phyloP scores from a whole-genome alignment of 1,139 yeast species.

The Geotrichum fermentans region DNA sequence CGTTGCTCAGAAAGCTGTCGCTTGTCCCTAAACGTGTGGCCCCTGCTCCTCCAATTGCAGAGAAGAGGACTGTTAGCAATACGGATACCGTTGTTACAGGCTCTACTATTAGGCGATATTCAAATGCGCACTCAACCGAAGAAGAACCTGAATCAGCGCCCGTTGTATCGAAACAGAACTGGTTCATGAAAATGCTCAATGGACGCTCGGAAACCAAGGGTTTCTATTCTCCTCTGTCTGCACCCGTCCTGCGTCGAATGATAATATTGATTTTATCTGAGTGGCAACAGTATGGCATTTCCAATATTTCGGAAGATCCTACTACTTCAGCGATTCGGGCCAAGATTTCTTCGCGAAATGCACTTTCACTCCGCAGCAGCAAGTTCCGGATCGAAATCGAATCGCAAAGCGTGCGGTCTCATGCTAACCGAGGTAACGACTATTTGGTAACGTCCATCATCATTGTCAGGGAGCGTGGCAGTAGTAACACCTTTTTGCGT shows the following conservation, averaged over 20 bases:
- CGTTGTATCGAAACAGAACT: constrained; percentile 32
- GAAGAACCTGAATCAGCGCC: not conserved
- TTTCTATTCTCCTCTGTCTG: constrained; percentile 29
- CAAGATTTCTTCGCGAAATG: constrained; percentile 36
- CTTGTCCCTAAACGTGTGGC: constrained; percentile 15
- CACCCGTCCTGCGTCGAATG: constrained; percentile 30
- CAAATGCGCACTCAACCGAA: constrained; percentile 1
- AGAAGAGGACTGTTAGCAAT: not conserved
- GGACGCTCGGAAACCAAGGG: constrained; percentile 24
- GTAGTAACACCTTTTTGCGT: constrained; percentile 32
- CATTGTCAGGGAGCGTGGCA: constrained; percentile 34
- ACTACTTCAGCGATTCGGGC: constrained; percentile 32
- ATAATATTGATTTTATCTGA: constrained; percentile 34
- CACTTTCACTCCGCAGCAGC: constrained; percentile 34
- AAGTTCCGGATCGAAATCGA: constrained; percentile 31
- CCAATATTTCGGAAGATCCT: constrained; percentile 30
- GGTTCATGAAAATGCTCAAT: constrained; percentile 38
- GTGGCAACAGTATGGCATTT: constrained; percentile 38
- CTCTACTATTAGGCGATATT: constrained; percentile 5
- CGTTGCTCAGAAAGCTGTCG: constrained; percentile 11
- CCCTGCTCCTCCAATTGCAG: constrained; percentile 12
- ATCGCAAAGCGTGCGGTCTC: constrained; percentile 11
- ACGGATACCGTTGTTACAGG: not conserved
- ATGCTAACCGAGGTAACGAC: not conserved
- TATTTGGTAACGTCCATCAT: constrained; percentile 29